Evolutionary conservation across 345 rosid genomes (phyloP).

Genomic region (Eucalyptus cladocalyx): DNA sequence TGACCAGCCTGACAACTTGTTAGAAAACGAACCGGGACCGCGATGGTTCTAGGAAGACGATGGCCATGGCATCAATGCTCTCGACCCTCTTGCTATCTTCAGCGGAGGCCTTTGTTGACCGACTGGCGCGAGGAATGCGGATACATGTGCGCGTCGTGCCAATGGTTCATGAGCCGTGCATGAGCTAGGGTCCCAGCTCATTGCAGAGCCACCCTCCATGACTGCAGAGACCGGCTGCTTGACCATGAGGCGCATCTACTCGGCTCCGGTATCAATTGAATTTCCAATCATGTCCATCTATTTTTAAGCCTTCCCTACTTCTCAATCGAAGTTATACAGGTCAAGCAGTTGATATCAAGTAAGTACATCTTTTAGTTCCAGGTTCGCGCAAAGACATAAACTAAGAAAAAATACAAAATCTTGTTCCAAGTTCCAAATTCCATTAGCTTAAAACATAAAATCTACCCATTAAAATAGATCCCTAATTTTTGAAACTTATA

Average conservation of each 20-base stretch:
- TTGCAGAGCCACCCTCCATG: background rate
- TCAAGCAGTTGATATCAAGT: background rate
- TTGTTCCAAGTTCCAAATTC: no score
- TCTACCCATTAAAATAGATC: accelerated
- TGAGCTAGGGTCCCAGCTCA: background rate
- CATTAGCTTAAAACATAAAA: no score
- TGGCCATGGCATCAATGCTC: background rate
- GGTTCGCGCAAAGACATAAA: background rate
- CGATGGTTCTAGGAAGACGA: background rate
- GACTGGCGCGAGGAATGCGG: background rate
- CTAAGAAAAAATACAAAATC: no score
- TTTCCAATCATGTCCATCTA: background rate
- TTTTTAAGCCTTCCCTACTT: background rate
- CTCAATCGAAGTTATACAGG: background rate
- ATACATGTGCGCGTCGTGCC: background rate
- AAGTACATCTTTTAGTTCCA: background rate
- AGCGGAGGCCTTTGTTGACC: background rate
- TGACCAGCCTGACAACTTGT: background rate
- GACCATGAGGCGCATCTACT: background rate
- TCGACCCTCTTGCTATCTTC: background rate
- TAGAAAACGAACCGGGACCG: background rate
- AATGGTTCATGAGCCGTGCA: background rate
- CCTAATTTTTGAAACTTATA: no score
- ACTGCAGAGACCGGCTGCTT: background rate
- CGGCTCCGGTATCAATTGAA: background rate